Conservation (phyloP, 2,329 filamentous ascomycete genomes). For the Drechslerella coelobrocha region DNA sequence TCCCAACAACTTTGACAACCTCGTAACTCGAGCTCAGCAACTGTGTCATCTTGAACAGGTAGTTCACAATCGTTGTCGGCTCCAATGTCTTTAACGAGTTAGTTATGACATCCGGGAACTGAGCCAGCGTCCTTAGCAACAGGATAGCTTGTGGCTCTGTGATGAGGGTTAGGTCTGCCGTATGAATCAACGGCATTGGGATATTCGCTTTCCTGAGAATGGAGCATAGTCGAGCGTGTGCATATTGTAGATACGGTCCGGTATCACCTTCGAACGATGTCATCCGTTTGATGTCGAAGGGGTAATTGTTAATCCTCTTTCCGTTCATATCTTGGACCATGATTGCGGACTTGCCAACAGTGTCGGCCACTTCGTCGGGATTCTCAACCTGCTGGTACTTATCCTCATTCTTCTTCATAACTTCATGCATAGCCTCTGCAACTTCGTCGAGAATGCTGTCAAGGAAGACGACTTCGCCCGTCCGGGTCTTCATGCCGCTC, state of each 20-base stretch:
- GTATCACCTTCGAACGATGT: constrained; percentile 85
- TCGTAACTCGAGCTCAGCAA: constrained; percentile 80
- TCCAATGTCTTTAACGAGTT: constrained; percentile 86
- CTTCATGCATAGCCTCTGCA: constrained; percentile 94
- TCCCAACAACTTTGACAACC: constrained; percentile 80
- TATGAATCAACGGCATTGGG: constrained; percentile 66
- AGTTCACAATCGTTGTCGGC: constrained; percentile 71
- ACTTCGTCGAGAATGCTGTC: constrained; percentile 79
- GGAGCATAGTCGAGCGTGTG: constrained; percentile 72
- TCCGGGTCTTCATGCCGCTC: constrained; percentile 73
- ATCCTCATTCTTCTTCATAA: constrained; percentile 86
- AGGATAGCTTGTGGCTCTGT: constrained; percentile 75
- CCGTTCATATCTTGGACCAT: constrained; percentile 99
- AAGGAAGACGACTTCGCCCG: constrained; percentile 76
- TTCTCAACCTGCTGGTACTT: constrained; percentile 92
- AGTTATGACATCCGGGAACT: constrained; percentile 83
- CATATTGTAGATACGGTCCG: constrained; percentile 84
- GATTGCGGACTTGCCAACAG: constrained; percentile 87
- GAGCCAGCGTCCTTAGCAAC: constrained; percentile 75
- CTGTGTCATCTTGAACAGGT: constrained; percentile 88
- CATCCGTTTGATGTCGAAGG: constrained; percentile 82
- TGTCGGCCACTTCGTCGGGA: constrained; percentile 81
- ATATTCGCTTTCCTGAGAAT: constrained; percentile 68
- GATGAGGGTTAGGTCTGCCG: constrained; percentile 72
- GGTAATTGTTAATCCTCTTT: constrained; percentile 74